Percentiles rank a stretch among this genome's conserved stretches.
Evolutionary conservation across 306 rosid species (phyloP).

Genomic region (Lathyrus sativus): DNA sequence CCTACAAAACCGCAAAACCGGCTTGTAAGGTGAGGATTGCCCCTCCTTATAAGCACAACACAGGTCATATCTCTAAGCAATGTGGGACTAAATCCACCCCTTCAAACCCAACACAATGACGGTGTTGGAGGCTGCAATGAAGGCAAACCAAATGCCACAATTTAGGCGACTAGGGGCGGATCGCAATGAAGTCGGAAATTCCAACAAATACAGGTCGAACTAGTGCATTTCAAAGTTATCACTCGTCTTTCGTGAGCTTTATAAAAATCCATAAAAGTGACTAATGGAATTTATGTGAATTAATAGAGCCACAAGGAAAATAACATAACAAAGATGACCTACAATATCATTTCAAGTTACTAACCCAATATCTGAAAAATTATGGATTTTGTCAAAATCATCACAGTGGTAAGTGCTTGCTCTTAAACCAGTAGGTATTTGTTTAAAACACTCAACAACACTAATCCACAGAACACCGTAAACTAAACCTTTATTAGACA

Average conservation of each 20-base stretch:
- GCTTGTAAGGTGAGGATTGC: too few relatives aligned
- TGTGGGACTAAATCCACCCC: too few relatives aligned
- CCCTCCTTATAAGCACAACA: too few relatives aligned
- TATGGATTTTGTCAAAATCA: slow-evolving; percentile 20
- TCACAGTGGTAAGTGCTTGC: background rate
- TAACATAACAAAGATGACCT: slow-evolving; percentile 1
- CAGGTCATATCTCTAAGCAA: too few relatives aligned
- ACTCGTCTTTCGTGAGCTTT: background rate
- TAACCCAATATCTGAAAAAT: slow-evolving; percentile 3
- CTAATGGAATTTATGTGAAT: slow-evolving; percentile 10
- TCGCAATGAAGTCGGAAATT: too few relatives aligned
- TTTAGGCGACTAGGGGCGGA: too few relatives aligned
- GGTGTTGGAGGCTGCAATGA: too few relatives aligned
- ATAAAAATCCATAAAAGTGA: slow-evolving; percentile 20
- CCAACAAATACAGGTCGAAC: background rate
- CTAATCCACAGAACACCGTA: background rate
- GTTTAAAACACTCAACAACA: background rate
- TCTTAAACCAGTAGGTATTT: background rate
- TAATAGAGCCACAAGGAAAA: slow-evolving; percentile 14
- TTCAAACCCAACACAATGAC: too few relatives aligned
- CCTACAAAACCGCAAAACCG: too few relatives aligned
- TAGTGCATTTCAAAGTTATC: slow-evolving; percentile 9
- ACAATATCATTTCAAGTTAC: background rate
- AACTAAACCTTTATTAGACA: too few relatives aligned
- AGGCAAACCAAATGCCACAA: too few relatives aligned